Base-by-base conservation (phyloP, 441 rosid genomes). In the Kokia cookei region DNA sequence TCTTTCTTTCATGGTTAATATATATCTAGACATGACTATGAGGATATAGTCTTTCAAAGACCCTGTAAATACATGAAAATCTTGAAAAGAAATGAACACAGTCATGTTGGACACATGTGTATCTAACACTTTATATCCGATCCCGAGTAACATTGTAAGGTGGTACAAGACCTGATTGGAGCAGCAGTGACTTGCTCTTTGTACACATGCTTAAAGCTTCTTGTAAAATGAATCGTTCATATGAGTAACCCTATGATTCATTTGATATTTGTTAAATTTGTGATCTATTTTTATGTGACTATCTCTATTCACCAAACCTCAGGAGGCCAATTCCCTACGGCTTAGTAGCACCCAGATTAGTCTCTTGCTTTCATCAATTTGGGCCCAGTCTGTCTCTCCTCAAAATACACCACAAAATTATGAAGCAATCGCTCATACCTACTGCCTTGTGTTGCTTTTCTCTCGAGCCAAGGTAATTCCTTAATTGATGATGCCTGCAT, bases 381-480 rank as follows among this genome's bases (percentile, higher is more conserved):
- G 93, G 91, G 91, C 87, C 69, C 91, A 88, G 82, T 87, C 94
- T 11, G 76, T 91, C 76, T 90, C 88, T 76, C 88, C 92, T 71
- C 82, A 75, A 78, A 91, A 90, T 81, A 76, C 76, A 64, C 94
- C 97, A 47, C 85, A 90, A 78, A 88, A 86, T 84, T 91, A 82
- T 82, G 92, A 91, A 82, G 94, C 93, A 73, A 87, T 91, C 70
- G 86, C 97, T 82, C 91, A 90, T 75, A 90, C 94, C 14, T 88
- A 81, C 80, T 81, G 93, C 84, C 84, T 91, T 57, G 89, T 91
- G 47, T 77, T 88, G 80, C 82, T 90, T 72, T 91, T 90, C 77
- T 87, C 97, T 68, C 87, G 84, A 81, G 83, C 83, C 74, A 90
- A 91, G 97, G 97, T 91, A 85, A 78, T 69, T 70, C 24, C 63